Base-by-base conservation (phyloP, 805 yeast species). In the Cyberlindnera euphorbiiphila region DNA sequence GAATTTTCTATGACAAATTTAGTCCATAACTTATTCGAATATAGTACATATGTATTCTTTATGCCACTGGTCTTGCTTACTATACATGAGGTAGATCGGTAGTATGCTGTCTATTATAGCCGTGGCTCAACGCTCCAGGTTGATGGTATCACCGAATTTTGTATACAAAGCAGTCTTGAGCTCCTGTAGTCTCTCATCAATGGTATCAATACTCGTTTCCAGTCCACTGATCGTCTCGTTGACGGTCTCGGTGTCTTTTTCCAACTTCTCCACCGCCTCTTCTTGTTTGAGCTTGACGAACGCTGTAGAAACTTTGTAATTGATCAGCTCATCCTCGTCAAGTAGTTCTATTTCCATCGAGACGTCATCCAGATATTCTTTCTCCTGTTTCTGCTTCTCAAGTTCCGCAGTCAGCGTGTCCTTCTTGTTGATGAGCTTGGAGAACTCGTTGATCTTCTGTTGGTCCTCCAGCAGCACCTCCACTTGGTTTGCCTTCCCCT, bases 331-430 rank as follows among this genome's bases (percentile, higher is more conserved):
- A 37, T 80, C 88, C 49, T 75, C 80, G 47, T 91, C 98, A 21
- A 87, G 62, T 30, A 93, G 72, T 60, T 91, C 98, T 28, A 91
- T 69, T 55, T 91, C 98, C 54, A 86, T 54, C 6, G 85, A 68
- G 23, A 87, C 79, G 55, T 91, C 98, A 49, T 87, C 96, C 21
- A 91, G 64, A 52, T 85, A 86, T 54, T 88, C 97, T 49, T 87
- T 85, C 51, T 87, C 95, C 43, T 76, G 73, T 49, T 71, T 66
- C 43, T 70, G 65, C 37, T 63, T 62, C 15, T 66, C 62, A 24
- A 84, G 64, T 34, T 70, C 70, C 14, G 62, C 71, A 22, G 71
- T 66, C 11, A 79, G 57, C 14, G 69, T 69, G 47, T 85, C 87
- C 48, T 81, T 79, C 43, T 81, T 77, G 47, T 79, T 68, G 42